These are phyloP conservation scores for Pyricularia sp. DNA, from an alignment of 2,329 filamentous ascomycete species.

Conservation along the genomic window DNA sequence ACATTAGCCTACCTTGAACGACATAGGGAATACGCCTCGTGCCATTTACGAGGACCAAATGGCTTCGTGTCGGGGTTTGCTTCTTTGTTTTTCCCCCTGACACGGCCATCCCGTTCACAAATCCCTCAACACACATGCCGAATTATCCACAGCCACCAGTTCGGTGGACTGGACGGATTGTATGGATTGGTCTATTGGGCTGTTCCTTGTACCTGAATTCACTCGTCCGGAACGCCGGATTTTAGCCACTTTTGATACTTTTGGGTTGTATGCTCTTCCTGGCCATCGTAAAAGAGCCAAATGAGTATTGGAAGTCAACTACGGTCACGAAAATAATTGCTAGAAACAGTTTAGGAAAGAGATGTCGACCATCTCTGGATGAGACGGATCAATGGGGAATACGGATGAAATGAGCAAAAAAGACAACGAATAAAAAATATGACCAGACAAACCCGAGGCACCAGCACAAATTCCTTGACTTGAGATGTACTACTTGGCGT, in stretches of 20 bases:
- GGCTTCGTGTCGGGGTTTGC: background rate
- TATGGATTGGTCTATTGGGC: background rate
- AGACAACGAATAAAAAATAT: background rate
- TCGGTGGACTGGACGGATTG: background rate
- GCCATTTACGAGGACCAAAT: background rate
- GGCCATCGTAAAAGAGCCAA: background rate
- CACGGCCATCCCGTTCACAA: background rate
- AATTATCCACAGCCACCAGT: background rate
- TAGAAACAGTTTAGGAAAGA: background rate
- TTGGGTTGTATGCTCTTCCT: background rate
- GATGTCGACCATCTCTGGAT: background rate
- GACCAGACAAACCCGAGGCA: background rate
- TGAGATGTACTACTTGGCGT: background rate
- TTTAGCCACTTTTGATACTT: background rate
- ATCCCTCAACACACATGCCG: background rate
- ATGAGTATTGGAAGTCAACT: background rate
- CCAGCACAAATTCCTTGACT: background rate
- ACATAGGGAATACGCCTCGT: background rate
- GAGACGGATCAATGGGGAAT: background rate
- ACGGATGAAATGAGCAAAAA: background rate
- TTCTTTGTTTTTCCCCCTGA: background rate
- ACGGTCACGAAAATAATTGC: background rate
- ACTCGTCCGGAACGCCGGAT: background rate
- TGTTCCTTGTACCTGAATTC: background rate
- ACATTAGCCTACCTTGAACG: background rate